Base-by-base conservation (phyloP, 1,284 basidiomycete species). In the Flammula alnicola region DNA sequence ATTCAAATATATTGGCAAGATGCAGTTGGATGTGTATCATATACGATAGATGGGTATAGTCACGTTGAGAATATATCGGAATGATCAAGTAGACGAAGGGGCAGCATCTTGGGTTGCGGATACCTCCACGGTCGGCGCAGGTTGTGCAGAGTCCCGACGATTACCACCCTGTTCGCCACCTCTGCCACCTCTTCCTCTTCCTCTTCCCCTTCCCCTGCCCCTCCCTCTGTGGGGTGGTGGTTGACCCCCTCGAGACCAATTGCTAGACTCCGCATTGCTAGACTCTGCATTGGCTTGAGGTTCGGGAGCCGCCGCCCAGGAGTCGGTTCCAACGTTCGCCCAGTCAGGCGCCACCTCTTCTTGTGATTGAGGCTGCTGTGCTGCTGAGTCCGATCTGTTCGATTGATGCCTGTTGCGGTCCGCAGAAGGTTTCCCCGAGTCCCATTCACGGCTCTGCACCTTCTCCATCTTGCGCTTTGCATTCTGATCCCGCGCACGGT, bases 391-490 rank as follows among this genome's bases (percentile, higher is more conserved):
- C 22, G 30, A 30, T 23, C 30, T 20, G 27, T 22, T 31, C 16
- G 46, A 20, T 36, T 32, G 44, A 9, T 46, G 39, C 9, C 26
- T 47, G 39, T 29, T 51, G 49, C 37, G 48, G 22, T 76, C 73
- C 22, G 65, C 68, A 17, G 71, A 60, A 19, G 79, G 73, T 62
- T 91, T 91, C n/a, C 81, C 84, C 22, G 86, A 83, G 63, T 91
- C 88, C 88, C 88, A 91, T 68, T 92, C 89, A n/a, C 88, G 78
- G 52, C 70, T 81, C 57, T 81, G 80, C 10, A 82, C 74, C 69
- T 85, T 88, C n/a, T 86, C 86, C 78, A 91, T 74, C 71, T 91
- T 91, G 33, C 85, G 73, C 58, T 79, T 80, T 51, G 88, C 88
- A n/a, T 87, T 89, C 69, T 86, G 80, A 62, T 88, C 86, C 23